Percentiles rank a stretch among this genome's conserved stretches.
phyloP scores from a whole-genome alignment of 1,284 basidiomycete species.

The Cystobasidium sp. region DNA sequence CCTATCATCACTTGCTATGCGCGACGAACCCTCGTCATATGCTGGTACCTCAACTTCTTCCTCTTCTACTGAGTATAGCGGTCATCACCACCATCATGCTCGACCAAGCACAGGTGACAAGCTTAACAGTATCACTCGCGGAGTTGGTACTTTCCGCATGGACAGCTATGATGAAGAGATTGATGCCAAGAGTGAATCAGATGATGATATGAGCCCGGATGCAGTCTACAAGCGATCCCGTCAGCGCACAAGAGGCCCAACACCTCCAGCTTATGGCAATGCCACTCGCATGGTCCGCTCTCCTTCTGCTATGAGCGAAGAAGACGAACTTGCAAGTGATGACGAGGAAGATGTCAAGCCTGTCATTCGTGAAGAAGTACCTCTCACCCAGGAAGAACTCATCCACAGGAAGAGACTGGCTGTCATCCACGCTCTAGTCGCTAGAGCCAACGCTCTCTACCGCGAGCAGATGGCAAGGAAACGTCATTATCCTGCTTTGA shows the following conservation, averaged over 20 bases:
- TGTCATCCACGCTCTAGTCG: conserved; percentile 40
- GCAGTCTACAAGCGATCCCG: conserved; percentile 40
- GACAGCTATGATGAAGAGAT: conserved; percentile 32
- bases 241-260: conserved; percentile 30
- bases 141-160: conserved; percentile 39
- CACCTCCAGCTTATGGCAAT: conserved; percentile 9
- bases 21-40: conserved; percentile 3
- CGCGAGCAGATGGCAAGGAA: conserved; percentile 34
- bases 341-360: conserved; percentile 7
- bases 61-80: neutral
- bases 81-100: neutral
- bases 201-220: conserved; percentile 35
- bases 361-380: neutral
- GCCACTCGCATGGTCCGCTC: conserved; percentile 7
- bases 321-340: conserved; percentile 17
- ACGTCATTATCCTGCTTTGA: conserved; percentile 23
- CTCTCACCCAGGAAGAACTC: conserved; percentile 4
- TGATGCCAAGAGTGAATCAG: conserved; percentile 36
- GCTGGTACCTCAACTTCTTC: conserved; percentile 1
- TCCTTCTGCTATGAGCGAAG: conserved; percentile 14
- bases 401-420: conserved; percentile 20
- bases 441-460: conserved; percentile 35
- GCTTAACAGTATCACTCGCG: conserved; percentile 40
- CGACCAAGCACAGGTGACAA: conserved; percentile 38
- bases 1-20: conserved; percentile 16